phyloP scores from a whole-genome alignment of 2,329 filamentous ascomycete genomes.

The Arachnomyces sp. region DNA sequence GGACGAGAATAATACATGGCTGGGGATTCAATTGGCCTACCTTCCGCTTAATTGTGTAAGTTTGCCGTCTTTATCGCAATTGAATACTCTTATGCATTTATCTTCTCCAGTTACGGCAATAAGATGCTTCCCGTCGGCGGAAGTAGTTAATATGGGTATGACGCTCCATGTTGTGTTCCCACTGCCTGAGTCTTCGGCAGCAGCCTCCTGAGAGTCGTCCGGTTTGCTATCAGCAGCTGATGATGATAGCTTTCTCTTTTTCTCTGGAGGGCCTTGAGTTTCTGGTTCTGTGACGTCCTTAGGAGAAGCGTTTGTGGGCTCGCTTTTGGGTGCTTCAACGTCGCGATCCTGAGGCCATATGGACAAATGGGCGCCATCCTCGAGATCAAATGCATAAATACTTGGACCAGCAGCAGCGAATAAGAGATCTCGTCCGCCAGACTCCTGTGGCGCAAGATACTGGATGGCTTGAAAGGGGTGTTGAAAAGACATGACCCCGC shows the following conservation, averaged over 20 bases:
- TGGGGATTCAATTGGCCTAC: conserved; percentile 35
- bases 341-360: conserved; percentile 45
- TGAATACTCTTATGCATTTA: conserved; percentile 79
- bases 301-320: conserved; percentile 12
- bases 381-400: conserved; percentile 58
- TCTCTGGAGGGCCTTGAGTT: conserved; percentile 33
- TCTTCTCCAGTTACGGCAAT: conserved; percentile 81
- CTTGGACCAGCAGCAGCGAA: conserved; percentile 66
- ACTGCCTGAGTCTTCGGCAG: conserved; percentile 9
- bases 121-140: conserved; percentile 57
- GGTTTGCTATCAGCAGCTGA: conserved; percentile 14
- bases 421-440: conserved; percentile 42
- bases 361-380: conserved; percentile 51
- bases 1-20: conserved; percentile 7
- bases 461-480: conserved; percentile 58
- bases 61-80: conserved; percentile 52
- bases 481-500: conserved; percentile 27
- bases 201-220: conserved; percentile 14
- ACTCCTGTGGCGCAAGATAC: conserved; percentile 22
- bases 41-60: conserved; percentile 64
- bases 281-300: conserved; percentile 16
- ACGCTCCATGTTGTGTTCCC: conserved; percentile 39
- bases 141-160: conserved; percentile 60
- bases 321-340: conserved; percentile 14
- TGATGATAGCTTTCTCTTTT: conserved; percentile 35